Evolutionary conservation across 148 eudicot species (phyloP).

Genomic region (Amaranthus hypochondriacus): DNA sequence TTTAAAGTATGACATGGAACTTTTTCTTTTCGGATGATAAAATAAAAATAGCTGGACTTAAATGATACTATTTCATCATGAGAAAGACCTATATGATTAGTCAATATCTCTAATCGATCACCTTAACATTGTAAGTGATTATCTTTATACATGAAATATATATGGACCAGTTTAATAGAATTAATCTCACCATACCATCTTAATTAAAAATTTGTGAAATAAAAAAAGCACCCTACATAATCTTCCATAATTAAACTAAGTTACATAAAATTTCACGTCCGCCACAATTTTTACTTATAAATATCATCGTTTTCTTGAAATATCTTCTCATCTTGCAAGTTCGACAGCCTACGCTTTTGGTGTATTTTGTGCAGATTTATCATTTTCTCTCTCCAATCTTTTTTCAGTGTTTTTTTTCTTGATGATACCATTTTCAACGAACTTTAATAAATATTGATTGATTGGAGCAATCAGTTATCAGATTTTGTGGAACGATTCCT

Average conservation of each 20-base stretch:
- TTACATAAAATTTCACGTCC: constrained; percentile 15
- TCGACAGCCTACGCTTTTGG: neutral
- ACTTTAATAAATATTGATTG: neutral
- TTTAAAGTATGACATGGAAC: too few relatives aligned
- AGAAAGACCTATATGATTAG: too few relatives aligned
- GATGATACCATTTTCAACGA: neutral
- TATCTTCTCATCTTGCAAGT: constrained; percentile 5
- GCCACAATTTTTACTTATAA: neutral
- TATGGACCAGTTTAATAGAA: too few relatives aligned
- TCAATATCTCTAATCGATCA: too few relatives aligned
- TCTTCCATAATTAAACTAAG: constrained; percentile 15
- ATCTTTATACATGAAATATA: too few relatives aligned
- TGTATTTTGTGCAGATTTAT: neutral
- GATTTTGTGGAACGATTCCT: neutral
- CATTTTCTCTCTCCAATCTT: neutral
- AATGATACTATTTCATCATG: too few relatives aligned
- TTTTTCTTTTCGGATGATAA: too few relatives aligned
- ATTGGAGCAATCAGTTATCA: neutral
- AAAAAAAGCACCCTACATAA: constrained; percentile 12
- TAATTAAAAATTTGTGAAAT: too few relatives aligned
- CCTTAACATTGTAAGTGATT: too few relatives aligned
- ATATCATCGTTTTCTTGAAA: neutral
- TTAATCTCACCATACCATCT: too few relatives aligned
- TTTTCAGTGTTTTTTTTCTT: neutral
- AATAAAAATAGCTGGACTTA: too few relatives aligned